Conservation (phyloP, 1,284 basidiomycete species). For the Porodaedalea pini region DNA sequence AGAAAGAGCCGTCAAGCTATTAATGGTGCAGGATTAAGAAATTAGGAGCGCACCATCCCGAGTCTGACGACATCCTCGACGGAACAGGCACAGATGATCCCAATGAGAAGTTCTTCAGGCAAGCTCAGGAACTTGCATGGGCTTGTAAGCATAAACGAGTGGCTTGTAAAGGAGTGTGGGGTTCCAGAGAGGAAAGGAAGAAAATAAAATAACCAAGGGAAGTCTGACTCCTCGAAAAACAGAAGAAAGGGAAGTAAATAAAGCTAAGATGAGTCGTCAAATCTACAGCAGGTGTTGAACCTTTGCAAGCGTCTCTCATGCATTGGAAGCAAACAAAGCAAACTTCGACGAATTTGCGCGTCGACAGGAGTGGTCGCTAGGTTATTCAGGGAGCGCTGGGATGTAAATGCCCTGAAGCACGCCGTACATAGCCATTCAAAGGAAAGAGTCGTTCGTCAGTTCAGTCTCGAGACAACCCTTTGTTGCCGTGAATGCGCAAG, state of each 20-base stretch:
- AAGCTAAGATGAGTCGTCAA: neutral
- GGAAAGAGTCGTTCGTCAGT: too few species aligned
- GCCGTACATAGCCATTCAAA: too few species aligned
- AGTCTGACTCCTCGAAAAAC: neutral
- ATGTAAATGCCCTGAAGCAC: too few species aligned
- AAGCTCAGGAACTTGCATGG: constrained; percentile 1
- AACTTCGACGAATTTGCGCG: neutral
- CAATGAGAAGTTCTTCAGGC: constrained; percentile 2
- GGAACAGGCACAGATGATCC: neutral
- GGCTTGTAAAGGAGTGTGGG: constrained; percentile 5
- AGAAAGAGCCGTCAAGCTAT: neutral
- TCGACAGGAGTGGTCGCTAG: too few species aligned
- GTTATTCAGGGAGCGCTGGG: too few species aligned
- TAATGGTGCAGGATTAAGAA: neutral
- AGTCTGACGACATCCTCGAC: constrained; percentile 6
- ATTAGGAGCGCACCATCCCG: neutral
- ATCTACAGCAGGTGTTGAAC: neutral
- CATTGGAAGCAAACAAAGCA: neutral
- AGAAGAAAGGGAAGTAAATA: neutral
- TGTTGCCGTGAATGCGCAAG: too few species aligned
- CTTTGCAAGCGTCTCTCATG: neutral
- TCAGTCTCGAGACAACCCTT: too few species aligned
- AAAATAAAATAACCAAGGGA: neutral
- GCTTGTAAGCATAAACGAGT: constrained; percentile 1
- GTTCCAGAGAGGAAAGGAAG: neutral